Base-by-base conservation (phyloP, 2,329 filamentous ascomycete species). In the Ophiognomonia clavigignenti-juglandacearum region DNA sequence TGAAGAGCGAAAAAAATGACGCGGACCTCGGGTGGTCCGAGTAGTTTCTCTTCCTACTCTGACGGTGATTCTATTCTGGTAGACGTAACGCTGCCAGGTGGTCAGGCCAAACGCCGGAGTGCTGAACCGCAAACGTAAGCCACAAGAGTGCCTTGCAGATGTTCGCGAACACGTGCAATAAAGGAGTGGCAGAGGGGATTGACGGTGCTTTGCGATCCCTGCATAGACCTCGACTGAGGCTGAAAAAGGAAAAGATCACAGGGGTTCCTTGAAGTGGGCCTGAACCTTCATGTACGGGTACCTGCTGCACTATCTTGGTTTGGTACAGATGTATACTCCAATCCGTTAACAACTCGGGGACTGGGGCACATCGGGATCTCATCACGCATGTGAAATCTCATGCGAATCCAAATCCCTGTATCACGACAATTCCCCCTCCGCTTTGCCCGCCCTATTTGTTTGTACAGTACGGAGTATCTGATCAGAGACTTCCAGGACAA, bases 391-490 rank as follows among this genome's bases (percentile, higher is more conserved):
- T 48, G 35, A 24, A 13, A 20, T 23, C 38, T 51, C 48, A 51
- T 45, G 48, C 45, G n/a, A 48, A 51, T 24, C 23, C 16, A n/a
- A 19, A 48, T 51, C 45, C 48, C 40, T 37, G 48, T 35, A 51
- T 51, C 48, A 45, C 48, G 48, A 48, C 32, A 35, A 35, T 6
- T 16, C 4, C n/a, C 6, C 6, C n/a, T 5, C 5, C 6, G 32
- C n/a, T 16, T 16, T 18, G 32, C 16, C 3, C 13, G 19, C 7
- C n/a, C 19, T n/a, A n/a, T n/a, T n/a, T n/a, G n/a, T n/a, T n/a
- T n/a, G n/a, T n/a, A n/a, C n/a, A n/a, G n/a, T n/a, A n/a, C n/a
- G n/a, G n/a, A n/a, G n/a, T n/a, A n/a, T n/a, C n/a, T n/a, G n/a
- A n/a, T n/a, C n/a, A n/a, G n/a, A n/a, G n/a, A n/a, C n/a, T n/a